Base-by-base conservation (phyloP, 2,329 filamentous ascomycete species). In the Tolypocladium amazonense region DNA sequence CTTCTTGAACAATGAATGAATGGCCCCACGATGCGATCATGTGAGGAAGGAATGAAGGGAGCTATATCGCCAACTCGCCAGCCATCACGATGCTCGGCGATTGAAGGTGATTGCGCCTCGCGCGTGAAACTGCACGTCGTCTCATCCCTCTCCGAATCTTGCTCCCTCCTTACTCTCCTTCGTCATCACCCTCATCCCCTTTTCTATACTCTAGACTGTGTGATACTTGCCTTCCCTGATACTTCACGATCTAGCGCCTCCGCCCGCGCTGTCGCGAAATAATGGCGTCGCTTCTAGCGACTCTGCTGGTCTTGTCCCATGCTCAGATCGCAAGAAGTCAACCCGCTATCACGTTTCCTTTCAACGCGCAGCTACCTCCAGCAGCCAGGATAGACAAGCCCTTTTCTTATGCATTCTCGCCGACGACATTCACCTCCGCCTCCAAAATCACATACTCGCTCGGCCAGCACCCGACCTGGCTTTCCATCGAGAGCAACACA, bases 361-460 rank as follows among this genome's bases (percentile, higher is more conserved):
- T 96, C 72, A 95, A 94, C 73, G 86, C 89, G 2, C 92, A 96
- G 72, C 81, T 95, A 1, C 91, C 91, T 38, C 87, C 88, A 4
- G 87, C 92, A 58, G 91, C 90, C 25, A 82, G 88, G 64, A 78
- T 89, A 61, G 82, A 81, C 47, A 70, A 87, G 66, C 78, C 80
- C 2, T 94, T 90, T 72, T 82, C 78, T 12, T 91, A 92, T 68
- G 78, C 82, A 37, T 89, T 96, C 67, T 88, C 89, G 12, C 73
- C 79, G 20, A 85, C 86, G 45, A 96, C 91, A 0, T 96, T 96
- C 73, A 77, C 79, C 18, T 88, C 88, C 20, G 72, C 75, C 50
- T 86, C 85, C 11, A 73, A 76, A 30, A 80, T 92, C 57, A 81
- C 81, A 7, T 96, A 95, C 71, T 81, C 81, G 7, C 78, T 96